A percentile compares a stretch with the other conserved stretches of the same genome.
phyloP scores from a whole-genome alignment of 1,284 basidiomycete species.

The Fomitiporia mediterranea region DNA sequence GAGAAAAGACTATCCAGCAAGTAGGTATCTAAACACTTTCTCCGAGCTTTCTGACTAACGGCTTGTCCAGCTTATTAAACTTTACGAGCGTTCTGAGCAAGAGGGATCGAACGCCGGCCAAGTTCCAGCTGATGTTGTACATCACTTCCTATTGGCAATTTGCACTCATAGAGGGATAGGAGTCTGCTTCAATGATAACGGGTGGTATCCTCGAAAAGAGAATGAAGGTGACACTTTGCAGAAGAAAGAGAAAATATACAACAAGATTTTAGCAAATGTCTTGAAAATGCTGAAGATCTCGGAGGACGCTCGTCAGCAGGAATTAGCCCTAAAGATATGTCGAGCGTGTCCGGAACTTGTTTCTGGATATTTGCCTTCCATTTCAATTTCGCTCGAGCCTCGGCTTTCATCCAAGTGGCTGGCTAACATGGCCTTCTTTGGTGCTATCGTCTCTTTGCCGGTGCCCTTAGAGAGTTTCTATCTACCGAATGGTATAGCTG shows the following conservation, averaged over 20 bases:
- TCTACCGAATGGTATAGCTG: constrained; percentile 32
- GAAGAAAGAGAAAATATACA: constrained; percentile 58
- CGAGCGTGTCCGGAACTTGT: constrained; percentile 83
- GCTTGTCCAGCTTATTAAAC: constrained; percentile 53
- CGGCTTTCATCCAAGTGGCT: constrained; percentile 87
- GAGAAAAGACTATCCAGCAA: constrained; percentile 55
- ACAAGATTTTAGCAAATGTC: constrained; percentile 79
- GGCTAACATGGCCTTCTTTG: constrained; percentile 79
- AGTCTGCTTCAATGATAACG: constrained; percentile 83
- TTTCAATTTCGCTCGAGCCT: constrained; percentile 78
- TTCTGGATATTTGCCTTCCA: constrained; percentile 71
- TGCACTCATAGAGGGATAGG: constrained; percentile 81
- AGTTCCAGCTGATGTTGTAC: constrained; percentile 74
- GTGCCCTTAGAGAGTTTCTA: constrained; percentile 64
- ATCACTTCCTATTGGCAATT: constrained; percentile 87
- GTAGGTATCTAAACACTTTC: constrained; percentile 33
- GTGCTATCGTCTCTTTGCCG: constrained; percentile 70
- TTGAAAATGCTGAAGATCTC: constrained; percentile 73
- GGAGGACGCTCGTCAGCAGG: constrained; percentile 83
- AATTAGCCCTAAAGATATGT: constrained; percentile 76
- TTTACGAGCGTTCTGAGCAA: constrained; percentile 55
- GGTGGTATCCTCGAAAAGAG: constrained; percentile 80
- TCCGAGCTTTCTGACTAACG: background rate
- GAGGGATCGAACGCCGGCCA: constrained; percentile 51
- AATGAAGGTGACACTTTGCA: constrained; percentile 38